A percentile compares a stretch with the other conserved stretches of the same genome.
These are phyloP conservation scores for Ceratocystis cacaofunesta DNA, from an alignment of 2,329 filamentous ascomycete species.

Conservation along the genomic window DNA sequence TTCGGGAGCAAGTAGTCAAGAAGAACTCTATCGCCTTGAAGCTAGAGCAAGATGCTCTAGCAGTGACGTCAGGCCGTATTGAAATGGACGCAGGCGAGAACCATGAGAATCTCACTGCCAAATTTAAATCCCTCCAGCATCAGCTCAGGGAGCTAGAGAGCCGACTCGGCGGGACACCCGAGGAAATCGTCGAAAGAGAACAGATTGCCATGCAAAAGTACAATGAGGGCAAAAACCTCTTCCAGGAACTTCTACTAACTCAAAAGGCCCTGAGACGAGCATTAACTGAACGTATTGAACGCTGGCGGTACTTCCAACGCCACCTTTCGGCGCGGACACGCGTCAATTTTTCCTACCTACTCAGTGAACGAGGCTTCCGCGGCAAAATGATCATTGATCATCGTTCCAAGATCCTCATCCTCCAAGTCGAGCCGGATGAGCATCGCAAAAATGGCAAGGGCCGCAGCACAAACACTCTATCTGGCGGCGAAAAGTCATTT, in stretches of 20 bases:
- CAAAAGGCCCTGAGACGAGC: conserved; percentile 39
- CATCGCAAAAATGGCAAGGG: conserved; percentile 56
- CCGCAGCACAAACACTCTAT: conserved; percentile 78
- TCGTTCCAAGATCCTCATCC: conserved; percentile 53
- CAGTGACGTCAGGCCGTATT: conserved; percentile 31
- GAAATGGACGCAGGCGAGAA: conserved; percentile 41
- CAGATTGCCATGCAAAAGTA: conserved; percentile 29
- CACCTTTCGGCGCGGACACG: conserved; percentile 76
- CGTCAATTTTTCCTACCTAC: conserved; percentile 72
- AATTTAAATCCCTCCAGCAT: conserved; percentile 38
- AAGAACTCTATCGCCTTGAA: conserved; percentile 32
- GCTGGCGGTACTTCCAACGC: conserved; percentile 70
- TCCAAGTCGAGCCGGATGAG: conserved; percentile 58
- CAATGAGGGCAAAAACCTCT: conserved; percentile 26
- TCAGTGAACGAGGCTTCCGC: conserved; percentile 79
- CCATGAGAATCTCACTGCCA: conserved; percentile 36
- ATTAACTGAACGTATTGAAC: conserved; percentile 51
- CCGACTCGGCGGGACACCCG: conserved; percentile 46
- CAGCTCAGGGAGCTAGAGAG: conserved; percentile 44
- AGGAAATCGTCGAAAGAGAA: conserved; percentile 44
- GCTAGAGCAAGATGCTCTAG: conserved; percentile 39
- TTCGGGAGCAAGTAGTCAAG: conserved; percentile 24
- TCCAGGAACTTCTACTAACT: conserved; percentile 30
- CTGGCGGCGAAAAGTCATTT: conserved; percentile 94
- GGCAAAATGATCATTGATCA: conserved; percentile 72